Conservation (phyloP, 2,329 filamentous ascomycete species). For the Botrytis elliptica region DNA sequence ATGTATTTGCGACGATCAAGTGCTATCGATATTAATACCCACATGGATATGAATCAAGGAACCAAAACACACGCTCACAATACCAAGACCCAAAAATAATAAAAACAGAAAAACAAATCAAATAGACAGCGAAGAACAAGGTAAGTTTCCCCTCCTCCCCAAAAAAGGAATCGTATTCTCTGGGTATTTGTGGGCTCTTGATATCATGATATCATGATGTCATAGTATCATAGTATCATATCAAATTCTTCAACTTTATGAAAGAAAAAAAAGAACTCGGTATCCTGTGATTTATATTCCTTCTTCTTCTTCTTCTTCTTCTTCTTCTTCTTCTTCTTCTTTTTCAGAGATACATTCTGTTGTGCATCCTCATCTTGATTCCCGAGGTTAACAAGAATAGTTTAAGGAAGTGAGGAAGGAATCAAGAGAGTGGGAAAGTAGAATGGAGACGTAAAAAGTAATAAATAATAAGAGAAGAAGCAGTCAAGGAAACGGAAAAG, state of each 20-base stretch:
- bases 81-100: fast-evolving
- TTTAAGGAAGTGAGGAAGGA: neutral
- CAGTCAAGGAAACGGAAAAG: neutral
- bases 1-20: neutral
- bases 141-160: too few relatives aligned
- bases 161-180: neutral
- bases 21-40: neutral
- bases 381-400: fast-evolving
- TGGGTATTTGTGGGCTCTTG: fast-evolving
- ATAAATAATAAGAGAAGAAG: neutral
- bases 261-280: neutral
- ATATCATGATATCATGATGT: neutral
- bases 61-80: too few relatives aligned
- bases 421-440: too few relatives aligned
- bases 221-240: neutral
- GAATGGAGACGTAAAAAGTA: too few relatives aligned
- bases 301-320: neutral
- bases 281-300: neutral
- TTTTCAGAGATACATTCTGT: neutral
- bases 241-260: neutral
- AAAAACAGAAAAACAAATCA: neutral
- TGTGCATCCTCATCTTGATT: neutral
- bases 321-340: too few relatives aligned
- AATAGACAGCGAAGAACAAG: neutral
- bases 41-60: neutral